A percentile compares a stretch with the other conserved stretches of the same genome.
Evolutionary conservation across 2,329 filamentous ascomycete genomes (phyloP).

Genomic region (Alternaria brassicicola): DNA sequence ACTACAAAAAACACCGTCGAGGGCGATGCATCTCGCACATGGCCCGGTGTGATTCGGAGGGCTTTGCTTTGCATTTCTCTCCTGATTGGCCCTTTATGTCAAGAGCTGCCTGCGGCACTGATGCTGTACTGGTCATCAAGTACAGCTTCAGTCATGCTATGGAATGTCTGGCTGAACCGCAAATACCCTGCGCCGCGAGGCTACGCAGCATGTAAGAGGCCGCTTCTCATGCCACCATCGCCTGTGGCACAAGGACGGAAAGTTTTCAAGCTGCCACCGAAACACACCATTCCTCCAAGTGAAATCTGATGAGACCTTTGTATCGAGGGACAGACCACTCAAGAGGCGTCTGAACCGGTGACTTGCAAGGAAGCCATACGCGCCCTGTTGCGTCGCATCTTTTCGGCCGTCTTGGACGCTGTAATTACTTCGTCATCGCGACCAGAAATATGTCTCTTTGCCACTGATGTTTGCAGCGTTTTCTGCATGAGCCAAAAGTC

Average conservation of each 20-base stretch:
- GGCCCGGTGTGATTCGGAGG: conserved; percentile 29
- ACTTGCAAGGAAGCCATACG: not conserved
- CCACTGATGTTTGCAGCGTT: not conserved
- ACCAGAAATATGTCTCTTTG: not conserved
- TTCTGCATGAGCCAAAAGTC: not conserved
- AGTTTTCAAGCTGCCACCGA: not conserved
- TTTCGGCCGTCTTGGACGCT: not conserved
- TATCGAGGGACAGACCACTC: not conserved
- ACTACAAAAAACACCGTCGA: conserved; percentile 28
- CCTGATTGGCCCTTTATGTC: conserved; percentile 41
- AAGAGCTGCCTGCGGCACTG: conserved; percentile 50
- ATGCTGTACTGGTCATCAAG: conserved; percentile 51
- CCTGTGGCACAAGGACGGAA: conserved; percentile 9
- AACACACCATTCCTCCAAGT: not conserved
- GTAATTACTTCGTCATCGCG: not conserved
- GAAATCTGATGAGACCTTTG: not conserved
- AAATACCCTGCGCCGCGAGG: conserved; percentile 35
- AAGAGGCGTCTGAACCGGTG: not conserved
- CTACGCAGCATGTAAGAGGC: conserved; percentile 36
- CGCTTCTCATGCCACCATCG: conserved; percentile 30
- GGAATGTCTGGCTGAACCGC: conserved; percentile 43
- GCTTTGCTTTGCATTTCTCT: conserved; percentile 38
- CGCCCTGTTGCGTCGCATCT: not conserved
- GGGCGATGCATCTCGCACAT: conserved; percentile 13
- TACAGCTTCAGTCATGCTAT: conserved; percentile 42